A percentile compares a stretch with the other conserved stretches of the same genome.
These are phyloP conservation scores for Annulohypoxylon nitens DNA, from an alignment of 495 filamentous ascomycete species.

Conservation along the genomic window DNA sequence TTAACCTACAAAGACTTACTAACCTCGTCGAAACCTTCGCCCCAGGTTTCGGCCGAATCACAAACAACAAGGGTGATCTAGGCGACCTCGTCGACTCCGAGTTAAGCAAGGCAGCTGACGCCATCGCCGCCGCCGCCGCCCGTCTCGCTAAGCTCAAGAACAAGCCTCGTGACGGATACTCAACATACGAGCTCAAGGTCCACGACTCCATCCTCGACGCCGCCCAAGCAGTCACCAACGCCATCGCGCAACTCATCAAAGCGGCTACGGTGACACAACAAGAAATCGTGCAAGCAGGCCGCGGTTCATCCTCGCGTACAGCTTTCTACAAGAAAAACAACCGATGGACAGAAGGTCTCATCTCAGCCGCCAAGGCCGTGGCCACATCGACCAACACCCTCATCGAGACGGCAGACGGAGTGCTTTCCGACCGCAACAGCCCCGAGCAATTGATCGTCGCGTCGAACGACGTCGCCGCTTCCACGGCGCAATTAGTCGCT, in stretches of 20 bases:
- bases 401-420: constrained; percentile 97
- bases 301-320: constrained; percentile 87
- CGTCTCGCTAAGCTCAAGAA: constrained; percentile 90
- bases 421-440: constrained; percentile 89
- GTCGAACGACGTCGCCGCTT: constrained; percentile 95
- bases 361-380: constrained; percentile 96
- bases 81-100: constrained; percentile 95
- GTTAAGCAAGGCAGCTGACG: constrained; percentile 91
- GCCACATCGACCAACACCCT: constrained; percentile 91
- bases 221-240: constrained; percentile 94
- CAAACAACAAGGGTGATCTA: constrained; percentile 81
- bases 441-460: constrained; percentile 98
- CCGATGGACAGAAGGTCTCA: constrained; percentile 97
- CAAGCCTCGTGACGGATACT: constrained; percentile 92
- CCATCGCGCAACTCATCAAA: constrained; percentile 95
- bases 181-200: constrained; percentile 95
- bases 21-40: constrained; percentile 93
- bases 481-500: constrained; percentile 95
- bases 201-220: constrained; percentile 95
- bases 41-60: constrained; percentile 83
- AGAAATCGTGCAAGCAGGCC: constrained; percentile 96
- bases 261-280: constrained; percentile 94
- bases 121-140: constrained; percentile 91
- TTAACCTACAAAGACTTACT: constrained; percentile 89
- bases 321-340: constrained; percentile 99